phyloP scores from a whole-genome alignment of 1,284 basidiomycete species.

The Melanopsichium pennsylvanicum region DNA sequence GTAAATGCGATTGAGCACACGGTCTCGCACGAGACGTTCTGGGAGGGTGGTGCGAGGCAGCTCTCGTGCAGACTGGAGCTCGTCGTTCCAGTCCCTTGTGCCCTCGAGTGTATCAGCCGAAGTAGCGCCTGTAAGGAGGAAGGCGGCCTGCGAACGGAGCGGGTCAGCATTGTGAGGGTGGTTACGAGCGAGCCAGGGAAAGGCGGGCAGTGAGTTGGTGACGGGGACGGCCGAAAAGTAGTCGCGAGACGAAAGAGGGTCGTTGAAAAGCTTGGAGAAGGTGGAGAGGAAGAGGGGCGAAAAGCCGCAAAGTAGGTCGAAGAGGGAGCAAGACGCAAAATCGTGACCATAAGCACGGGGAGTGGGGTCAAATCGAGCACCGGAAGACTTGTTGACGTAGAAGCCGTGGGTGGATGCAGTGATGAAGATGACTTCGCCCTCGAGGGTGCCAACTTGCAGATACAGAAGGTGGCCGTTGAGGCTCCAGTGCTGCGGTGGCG shows the following conservation, averaged over 20 bases:
- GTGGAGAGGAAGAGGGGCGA: conserved; percentile 63
- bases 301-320: conserved; percentile 70
- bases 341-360: conserved; percentile 49
- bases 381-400: conserved; percentile 69
- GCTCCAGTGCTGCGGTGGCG: conserved; percentile 70
- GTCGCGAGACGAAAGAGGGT: conserved; percentile 63
- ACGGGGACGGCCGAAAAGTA: conserved; percentile 68
- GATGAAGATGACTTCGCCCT: conserved; percentile 70
- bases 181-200: conserved; percentile 69
- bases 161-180: conserved; percentile 68
- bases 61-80: conserved; percentile 71
- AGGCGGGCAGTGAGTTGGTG: conserved; percentile 70
- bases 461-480: conserved; percentile 71
- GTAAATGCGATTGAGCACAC: conserved; percentile 70
- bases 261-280: conserved; percentile 65
- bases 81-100: conserved; percentile 73
- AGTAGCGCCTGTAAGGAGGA: conserved; percentile 70
- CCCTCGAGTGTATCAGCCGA: conserved; percentile 69
- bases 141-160: conserved; percentile 71
- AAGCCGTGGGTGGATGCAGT: conserved; percentile 70
- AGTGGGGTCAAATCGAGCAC: conserved; percentile 58
- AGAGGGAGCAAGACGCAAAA: conserved; percentile 68
- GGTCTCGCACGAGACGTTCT: conserved; percentile 70
- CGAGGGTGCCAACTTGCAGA: conserved; percentile 70
- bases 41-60: conserved; percentile 69